Evolutionary conservation across 352 stramenopile genomes (phyloP).

Genomic region (Phytophthora gonapodyides): DNA sequence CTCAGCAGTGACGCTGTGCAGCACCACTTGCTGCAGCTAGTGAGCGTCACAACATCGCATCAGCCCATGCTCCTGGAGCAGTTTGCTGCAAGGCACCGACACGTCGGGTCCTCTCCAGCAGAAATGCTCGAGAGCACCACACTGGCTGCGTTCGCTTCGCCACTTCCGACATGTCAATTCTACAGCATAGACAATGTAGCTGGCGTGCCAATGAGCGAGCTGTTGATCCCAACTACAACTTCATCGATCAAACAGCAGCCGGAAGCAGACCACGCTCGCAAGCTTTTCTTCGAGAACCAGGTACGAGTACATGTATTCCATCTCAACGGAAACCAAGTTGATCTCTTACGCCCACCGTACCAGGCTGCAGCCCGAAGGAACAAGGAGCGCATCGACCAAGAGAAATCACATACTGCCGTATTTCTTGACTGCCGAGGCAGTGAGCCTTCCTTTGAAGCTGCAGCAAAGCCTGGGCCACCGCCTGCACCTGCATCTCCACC

Average conservation of each 20-base stretch:
- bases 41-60: conserved; percentile 38
- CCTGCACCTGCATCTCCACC: background rate
- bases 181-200: background rate
- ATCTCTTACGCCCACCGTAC: background rate
- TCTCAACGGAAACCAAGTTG: background rate
- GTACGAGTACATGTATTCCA: conserved; percentile 21
- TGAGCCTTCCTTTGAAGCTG: background rate
- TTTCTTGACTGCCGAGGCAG: conserved; percentile 26
- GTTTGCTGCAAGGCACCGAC: conserved; percentile 12
- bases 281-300: conserved; percentile 75
- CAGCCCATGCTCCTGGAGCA: conserved; percentile 36
- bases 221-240: background rate
- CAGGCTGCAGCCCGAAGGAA: conserved; percentile 60
- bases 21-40: conserved; percentile 33
- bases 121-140: background rate
- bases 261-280: conserved; percentile 24
- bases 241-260: background rate
- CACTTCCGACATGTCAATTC: conserved; percentile 1
- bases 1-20: conserved; percentile 35
- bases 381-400: conserved; percentile 56
- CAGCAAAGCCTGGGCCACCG: background rate
- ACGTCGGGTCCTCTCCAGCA: background rate
- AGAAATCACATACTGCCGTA: conserved; percentile 32
- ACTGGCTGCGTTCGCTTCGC: background rate
- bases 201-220: background rate